Conservation (phyloP, 208 protist genomes). For the Acanthamoeba royreba region DNA sequence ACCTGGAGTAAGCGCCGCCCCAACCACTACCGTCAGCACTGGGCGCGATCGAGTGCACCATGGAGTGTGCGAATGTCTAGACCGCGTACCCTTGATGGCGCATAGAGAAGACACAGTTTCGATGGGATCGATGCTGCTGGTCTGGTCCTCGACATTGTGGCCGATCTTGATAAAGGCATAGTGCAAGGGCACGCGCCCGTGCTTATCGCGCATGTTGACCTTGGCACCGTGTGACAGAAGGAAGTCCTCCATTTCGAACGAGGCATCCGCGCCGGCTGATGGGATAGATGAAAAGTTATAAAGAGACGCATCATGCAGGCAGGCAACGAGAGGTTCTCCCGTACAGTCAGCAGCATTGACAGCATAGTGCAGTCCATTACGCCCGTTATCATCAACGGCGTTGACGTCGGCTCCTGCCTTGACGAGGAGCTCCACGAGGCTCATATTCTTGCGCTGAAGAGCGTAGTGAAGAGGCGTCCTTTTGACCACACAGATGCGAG, state of each 20-base stretch:
- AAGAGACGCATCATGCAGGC: not conserved
- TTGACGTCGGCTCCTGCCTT: conserved; percentile 26
- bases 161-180: conserved; percentile 61
- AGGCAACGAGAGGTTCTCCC: not conserved
- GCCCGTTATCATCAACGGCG: not conserved
- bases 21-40: too few relatives aligned
- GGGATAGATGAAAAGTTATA: not conserved
- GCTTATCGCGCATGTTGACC: conserved; percentile 47
- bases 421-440: not conserved
- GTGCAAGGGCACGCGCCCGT: conserved; percentile 55
- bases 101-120: conserved; percentile 49
- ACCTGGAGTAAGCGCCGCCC: too few relatives aligned
- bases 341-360: not conserved
- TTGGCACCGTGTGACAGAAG: not conserved
- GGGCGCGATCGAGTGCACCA: too few relatives aligned
- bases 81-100: not conserved
- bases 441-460: not conserved
- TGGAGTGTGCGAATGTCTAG: too few relatives aligned
- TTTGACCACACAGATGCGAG: too few relatives aligned
- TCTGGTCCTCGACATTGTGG: not conserved
- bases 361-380: conserved; percentile 49
- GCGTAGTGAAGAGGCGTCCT: not conserved
- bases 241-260: conserved; percentile 59
- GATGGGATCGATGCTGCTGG: conserved; percentile 44
- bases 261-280: conserved; percentile 38